A percentile compares a stretch with the other conserved stretches of the same genome.
phyloP scores from a whole-genome alignment of 2,329 filamentous ascomycete species.

The Lasiodiplodia sp. region DNA sequence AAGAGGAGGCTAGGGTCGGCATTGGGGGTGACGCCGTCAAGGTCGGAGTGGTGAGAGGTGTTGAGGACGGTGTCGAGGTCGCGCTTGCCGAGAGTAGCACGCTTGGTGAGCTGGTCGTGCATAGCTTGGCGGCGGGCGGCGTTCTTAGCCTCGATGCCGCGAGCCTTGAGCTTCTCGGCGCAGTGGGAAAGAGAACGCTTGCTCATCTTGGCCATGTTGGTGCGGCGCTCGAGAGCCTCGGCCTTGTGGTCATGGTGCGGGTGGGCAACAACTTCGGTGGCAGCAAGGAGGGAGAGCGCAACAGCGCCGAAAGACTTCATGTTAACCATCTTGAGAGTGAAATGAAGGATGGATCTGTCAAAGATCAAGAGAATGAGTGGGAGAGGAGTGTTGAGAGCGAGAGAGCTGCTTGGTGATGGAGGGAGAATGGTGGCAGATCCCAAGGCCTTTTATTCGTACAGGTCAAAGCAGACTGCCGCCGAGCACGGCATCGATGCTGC shows the following conservation, averaged over 20 bases:
- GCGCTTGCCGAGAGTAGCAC: conserved; percentile 39
- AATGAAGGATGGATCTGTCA: neutral
- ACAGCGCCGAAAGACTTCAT: conserved; percentile 35
- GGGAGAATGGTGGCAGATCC: neutral
- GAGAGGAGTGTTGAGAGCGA: conserved; percentile 1
- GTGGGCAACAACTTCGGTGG: conserved; percentile 44
- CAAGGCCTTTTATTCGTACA: conserved; percentile 6
- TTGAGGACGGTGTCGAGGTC: conserved; percentile 32
- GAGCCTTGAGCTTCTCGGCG: conserved; percentile 48
- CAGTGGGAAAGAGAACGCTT: conserved; percentile 46
- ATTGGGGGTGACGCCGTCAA: conserved; percentile 40
- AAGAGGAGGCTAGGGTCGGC: conserved; percentile 42
- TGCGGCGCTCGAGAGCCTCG: conserved; percentile 46
- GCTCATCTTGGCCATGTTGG: conserved; percentile 38
- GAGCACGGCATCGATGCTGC: conserved; percentile 6
- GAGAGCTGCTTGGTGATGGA: neutral
- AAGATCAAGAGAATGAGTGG: neutral
- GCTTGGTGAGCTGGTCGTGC: conserved; percentile 49
- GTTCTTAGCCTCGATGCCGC: conserved; percentile 51
- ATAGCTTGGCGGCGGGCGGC: conserved; percentile 51
- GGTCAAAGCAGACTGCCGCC: neutral
- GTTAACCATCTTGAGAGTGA: conserved; percentile 24
- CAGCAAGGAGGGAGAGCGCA: conserved; percentile 35
- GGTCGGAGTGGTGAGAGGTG: conserved; percentile 42
- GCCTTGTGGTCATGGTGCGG: conserved; percentile 48